Evolutionary conservation across 257 asterid species (phyloP), one percentile per base, ranked within the genome.

Genomic region (Ligustrum vulgare): DNA sequence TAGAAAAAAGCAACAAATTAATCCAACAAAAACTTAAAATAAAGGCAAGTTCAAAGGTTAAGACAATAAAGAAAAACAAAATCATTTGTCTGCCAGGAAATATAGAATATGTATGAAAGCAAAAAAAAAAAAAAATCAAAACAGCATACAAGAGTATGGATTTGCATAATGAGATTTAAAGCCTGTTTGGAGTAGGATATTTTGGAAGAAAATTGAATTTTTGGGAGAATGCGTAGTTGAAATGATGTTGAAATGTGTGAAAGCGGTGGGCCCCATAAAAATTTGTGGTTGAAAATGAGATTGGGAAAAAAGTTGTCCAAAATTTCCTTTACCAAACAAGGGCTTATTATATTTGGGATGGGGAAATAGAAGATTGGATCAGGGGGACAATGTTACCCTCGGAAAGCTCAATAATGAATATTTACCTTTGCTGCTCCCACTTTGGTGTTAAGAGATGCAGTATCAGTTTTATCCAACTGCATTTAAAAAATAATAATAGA

Each of bases 401-500:
- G 72, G 72, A 34, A 73, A 74, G 74, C 78, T 78, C 33, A 22
- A 65, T 37, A 75, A 36, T 69, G 35, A 25, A 45, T 37, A 31
- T 70, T 34, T 81, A 91, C 96, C 89, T 81, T 78, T 20, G 87
- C 80, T 56, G 89, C 74, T 64, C 28, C 84, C 56, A 41, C 31
- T 66, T 79, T 80, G 75, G 73, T 77, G 82, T 79, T 84, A 39
- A 87, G 80, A 73, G 62, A 81, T 36, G 82, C 64, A 67, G 70
- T 78, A 79, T 88, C 92, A 66, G 78, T 67, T 23, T 70, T 81
- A 76, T 89, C 97, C 91, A 89, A 67, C 97, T 91, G 93, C 86
- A 86, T 3, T 43, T 43, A 36, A 7, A 72, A 43, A 6, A 60
- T 65, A 56, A 36, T 6, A 36, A 64, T 73, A 70, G n/a, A 36